phyloP scores from a whole-genome alignment of 139 green algal genomes.

The Mesotaenium endlicherianum region DNA sequence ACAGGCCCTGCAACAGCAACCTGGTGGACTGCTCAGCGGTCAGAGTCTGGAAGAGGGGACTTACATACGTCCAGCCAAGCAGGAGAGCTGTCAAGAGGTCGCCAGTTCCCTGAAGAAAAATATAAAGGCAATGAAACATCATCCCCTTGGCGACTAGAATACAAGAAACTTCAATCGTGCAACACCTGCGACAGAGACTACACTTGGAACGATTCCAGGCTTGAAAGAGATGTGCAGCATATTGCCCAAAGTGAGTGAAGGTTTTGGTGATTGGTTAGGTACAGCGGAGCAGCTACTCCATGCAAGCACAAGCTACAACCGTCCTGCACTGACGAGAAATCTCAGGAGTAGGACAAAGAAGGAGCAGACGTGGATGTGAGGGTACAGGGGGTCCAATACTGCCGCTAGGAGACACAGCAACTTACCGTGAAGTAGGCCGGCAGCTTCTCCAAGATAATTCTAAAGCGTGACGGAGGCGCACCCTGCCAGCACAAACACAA shows the following conservation, averaged over 20 bases:
- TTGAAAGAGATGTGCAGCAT: too few species aligned
- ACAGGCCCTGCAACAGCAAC: background rate
- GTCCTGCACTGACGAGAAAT: too few species aligned
- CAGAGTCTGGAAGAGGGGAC: background rate
- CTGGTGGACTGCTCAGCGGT: background rate
- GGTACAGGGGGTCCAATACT: background rate
- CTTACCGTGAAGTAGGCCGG: conserved; percentile 24
- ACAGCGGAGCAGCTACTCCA: too few species aligned
- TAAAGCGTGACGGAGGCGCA: background rate
- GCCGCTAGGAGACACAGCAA: background rate
- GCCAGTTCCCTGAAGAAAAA: conserved; percentile 21
- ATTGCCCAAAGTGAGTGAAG: too few species aligned
- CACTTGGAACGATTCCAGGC: background rate
- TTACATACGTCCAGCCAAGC: conserved; percentile 26
- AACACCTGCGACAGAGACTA: background rate
- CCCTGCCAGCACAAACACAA: background rate
- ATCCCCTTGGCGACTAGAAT: background rate
- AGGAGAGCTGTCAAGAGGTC: conserved; percentile 36
- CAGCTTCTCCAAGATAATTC: conserved; percentile 13
- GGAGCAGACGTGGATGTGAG: too few species aligned
- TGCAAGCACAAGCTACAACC: too few species aligned
- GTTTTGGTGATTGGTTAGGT: too few species aligned
- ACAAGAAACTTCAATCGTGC: background rate
- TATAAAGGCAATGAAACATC: background rate
- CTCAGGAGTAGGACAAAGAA: too few species aligned